phyloP scores from a whole-genome alignment of 169 alveolate species.

The Plasmodium coatneyi region DNA sequence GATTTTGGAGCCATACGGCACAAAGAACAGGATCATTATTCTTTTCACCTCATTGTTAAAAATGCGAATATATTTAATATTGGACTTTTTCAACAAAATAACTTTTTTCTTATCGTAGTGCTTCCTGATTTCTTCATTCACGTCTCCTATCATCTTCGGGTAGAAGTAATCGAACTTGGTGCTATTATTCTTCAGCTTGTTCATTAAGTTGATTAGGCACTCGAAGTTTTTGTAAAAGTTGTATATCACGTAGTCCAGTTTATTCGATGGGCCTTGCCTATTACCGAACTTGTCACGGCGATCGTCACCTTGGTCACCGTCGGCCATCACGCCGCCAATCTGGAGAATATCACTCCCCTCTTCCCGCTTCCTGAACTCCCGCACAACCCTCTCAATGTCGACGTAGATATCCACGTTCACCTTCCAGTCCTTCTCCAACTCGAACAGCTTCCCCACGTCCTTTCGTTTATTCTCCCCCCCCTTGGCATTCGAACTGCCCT shows the following conservation, averaged over 20 bases:
- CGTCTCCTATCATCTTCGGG: constrained; percentile 88
- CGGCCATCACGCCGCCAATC: neutral
- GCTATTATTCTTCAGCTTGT: constrained; percentile 24
- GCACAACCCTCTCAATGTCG: constrained; percentile 33
- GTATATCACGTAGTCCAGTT: constrained; percentile 41
- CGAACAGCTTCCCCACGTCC: constrained; percentile 28
- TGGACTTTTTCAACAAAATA: constrained; percentile 85
- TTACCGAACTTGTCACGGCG: neutral
- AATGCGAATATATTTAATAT: constrained; percentile 85
- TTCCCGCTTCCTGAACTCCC: constrained; percentile 2
- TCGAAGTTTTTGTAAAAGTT: constrained; percentile 62
- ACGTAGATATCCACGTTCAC: constrained; percentile 31
- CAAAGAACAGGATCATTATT: constrained; percentile 80
- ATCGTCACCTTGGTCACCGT: neutral
- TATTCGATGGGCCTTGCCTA: neutral
- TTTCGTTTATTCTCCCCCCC: neutral
- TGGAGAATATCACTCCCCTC: neutral
- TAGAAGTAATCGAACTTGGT: constrained; percentile 79
- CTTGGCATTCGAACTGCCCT: neutral
- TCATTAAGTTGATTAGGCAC: constrained; percentile 42
- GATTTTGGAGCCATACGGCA: constrained; percentile 80
- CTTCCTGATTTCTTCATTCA: constrained; percentile 84
- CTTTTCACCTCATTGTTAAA: constrained; percentile 88
- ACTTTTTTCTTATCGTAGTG: constrained; percentile 88
- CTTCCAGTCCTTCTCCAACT: constrained; percentile 62